Evolutionary conservation across 495 filamentous ascomycete species (phyloP), one percentile per base, ranked within the genome.

Genomic region (Achaetomiella virescens): DNA sequence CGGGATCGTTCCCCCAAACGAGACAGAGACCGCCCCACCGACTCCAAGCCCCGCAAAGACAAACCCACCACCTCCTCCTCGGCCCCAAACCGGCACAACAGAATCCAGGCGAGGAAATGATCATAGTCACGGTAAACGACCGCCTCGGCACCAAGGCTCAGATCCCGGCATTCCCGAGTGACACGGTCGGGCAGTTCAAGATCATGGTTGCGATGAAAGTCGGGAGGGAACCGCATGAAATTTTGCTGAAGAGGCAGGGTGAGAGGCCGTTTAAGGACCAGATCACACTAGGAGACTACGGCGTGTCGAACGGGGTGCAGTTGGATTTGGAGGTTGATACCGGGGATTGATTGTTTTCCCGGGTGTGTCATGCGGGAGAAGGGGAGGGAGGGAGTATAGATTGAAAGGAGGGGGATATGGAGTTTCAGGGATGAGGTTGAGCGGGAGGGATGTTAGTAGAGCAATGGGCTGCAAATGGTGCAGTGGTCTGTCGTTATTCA

Each of bases 251-350:
- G 78, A 76, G 91, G 61, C 91, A 97, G 72, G 88, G 90, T 9
- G 88, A 96, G 74, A 68, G 90, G 57, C 91, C 91, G 18, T 95
- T 97, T 67, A 95, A 95, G 75, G 91, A 96, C 65, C 78, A 84
- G 49, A 77, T 97, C 48, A 91, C 84, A 42, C 70, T 95, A 60
- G 88, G 84, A 62, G 91, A 96, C 75, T 97, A 96, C 76, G 89
- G 88, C 37, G 81, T 97, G 61, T 86, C 84, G 68, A 90, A 88
- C 71, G 90, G 90, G 41, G 89, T 92, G 61, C 89, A 95, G 72
- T 70, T 96, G 66, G 90, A 96, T 73, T 73, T 96, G 75, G 87
- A 89, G 70, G 81, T 89, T 63, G 87, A 89, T 71, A 88, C 88
- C 29, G 86, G 87, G 37, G 85, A 89, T 68, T 89, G 70, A 83